Evolutionary conservation across 495 filamentous ascomycete species (phyloP).

Genomic region (Cercophora samala): DNA sequence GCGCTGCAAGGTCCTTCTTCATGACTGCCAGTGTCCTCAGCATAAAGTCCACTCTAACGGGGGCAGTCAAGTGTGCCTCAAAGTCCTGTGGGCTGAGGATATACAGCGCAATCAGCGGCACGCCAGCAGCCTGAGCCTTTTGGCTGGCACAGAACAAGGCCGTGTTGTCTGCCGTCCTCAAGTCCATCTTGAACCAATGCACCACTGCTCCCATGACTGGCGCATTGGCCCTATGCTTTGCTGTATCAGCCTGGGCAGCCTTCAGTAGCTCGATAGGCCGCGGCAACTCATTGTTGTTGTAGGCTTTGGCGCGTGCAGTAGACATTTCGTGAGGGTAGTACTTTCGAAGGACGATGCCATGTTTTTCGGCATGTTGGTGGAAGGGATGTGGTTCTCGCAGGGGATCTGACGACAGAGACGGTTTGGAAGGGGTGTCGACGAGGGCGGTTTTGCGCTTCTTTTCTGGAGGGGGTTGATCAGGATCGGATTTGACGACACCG

Average conservation of each 20-base stretch:
- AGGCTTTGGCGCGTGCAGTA: slow-evolving; percentile 68
- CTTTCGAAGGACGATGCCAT: slow-evolving; percentile 68
- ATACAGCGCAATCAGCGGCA: slow-evolving; percentile 73
- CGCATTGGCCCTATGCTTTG: slow-evolving; percentile 42
- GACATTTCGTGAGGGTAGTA: slow-evolving; percentile 87
- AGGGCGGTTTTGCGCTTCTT: slow-evolving; percentile 22
- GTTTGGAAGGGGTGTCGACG: not conserved
- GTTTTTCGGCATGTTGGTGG: slow-evolving; percentile 52
- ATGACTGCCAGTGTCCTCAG: slow-evolving; percentile 64
- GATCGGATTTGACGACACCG: not conserved
- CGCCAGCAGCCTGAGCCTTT: slow-evolving; percentile 58
- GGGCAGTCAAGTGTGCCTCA: slow-evolving; percentile 72
- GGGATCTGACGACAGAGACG: slow-evolving; percentile 21
- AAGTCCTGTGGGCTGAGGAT: slow-evolving; percentile 83
- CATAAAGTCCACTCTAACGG: slow-evolving; percentile 75
- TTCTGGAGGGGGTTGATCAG: not conserved
- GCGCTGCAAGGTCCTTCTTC: slow-evolving; percentile 59
- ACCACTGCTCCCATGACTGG: slow-evolving; percentile 63
- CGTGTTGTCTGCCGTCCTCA: slow-evolving; percentile 72
- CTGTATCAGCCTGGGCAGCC: slow-evolving; percentile 53
- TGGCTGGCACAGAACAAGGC: slow-evolving; percentile 64
- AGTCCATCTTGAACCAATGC: slow-evolving; percentile 89
- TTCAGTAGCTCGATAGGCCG: slow-evolving; percentile 66
- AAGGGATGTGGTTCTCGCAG: slow-evolving; percentile 43
- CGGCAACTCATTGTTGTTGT: slow-evolving; percentile 61